Evolutionary conservation across 2,329 filamentous ascomycete genomes (phyloP).

Genomic region (Xylaria sp.): DNA sequence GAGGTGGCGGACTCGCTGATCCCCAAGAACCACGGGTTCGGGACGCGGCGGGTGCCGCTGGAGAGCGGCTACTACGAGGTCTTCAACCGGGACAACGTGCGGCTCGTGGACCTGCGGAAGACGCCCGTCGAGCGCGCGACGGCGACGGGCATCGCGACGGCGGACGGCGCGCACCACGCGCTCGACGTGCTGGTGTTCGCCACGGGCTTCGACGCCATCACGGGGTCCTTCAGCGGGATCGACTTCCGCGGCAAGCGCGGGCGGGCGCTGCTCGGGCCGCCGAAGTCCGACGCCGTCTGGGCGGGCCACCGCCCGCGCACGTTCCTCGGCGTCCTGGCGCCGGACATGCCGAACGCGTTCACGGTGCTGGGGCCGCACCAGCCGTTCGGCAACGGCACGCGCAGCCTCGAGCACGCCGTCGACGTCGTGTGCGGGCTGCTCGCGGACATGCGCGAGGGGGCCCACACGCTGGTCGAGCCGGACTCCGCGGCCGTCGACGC

Average conservation of each 20-base stretch:
- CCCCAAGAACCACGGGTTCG: conserved; percentile 13
- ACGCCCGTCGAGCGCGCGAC: conserved; percentile 4
- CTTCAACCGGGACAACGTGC: conserved; percentile 11
- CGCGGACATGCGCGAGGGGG: neutral
- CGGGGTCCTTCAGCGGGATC: conserved; percentile 27
- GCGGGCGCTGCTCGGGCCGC: neutral
- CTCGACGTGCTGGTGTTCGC: conserved; percentile 42
- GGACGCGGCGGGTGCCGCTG: neutral
- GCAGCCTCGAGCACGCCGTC: conserved; percentile 18
- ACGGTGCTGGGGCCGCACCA: conserved; percentile 23
- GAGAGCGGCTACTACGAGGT: conserved; percentile 13
- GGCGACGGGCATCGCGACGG: conserved; percentile 41
- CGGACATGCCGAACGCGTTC: conserved; percentile 23
- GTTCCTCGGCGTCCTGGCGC: conserved; percentile 18
- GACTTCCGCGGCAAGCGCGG: neutral
- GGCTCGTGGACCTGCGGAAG: conserved; percentile 7
- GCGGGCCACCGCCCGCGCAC: conserved; percentile 14
- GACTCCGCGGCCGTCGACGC: conserved; percentile 7
- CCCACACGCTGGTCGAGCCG: conserved; percentile 9
- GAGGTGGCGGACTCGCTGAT: conserved; percentile 5
- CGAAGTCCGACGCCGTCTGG: neutral
- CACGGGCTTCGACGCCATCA: conserved; percentile 41
- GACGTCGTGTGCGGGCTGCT: conserved; percentile 6
- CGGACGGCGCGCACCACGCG: conserved; percentile 41
- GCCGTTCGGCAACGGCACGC: conserved; percentile 18